Conservation (phyloP, 768 basidiomycete genomes). For the Tylopilus balloui region DNA sequence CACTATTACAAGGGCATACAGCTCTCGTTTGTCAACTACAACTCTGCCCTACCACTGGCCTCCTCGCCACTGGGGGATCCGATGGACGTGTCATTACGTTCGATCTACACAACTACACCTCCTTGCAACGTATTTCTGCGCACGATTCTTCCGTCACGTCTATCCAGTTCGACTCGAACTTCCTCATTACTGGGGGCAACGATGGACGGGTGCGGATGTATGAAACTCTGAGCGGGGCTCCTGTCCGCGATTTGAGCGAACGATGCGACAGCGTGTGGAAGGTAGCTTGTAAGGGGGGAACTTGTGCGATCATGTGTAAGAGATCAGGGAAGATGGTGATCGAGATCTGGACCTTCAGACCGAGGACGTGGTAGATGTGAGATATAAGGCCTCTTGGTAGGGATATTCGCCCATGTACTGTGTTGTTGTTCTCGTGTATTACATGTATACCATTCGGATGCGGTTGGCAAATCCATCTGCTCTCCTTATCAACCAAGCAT, state of each 20-base stretch:
- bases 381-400: constrained; percentile 3
- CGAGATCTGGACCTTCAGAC: constrained; percentile 79
- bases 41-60: constrained; percentile 49
- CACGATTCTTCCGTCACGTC: constrained; percentile 87
- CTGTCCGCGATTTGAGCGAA: constrained; percentile 74
- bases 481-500: too few species aligned
- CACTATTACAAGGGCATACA: constrained; percentile 86
- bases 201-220: constrained; percentile 79
- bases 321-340: constrained; percentile 77
- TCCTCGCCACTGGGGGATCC: constrained; percentile 80
- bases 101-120: constrained; percentile 42
- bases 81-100: constrained; percentile 84
- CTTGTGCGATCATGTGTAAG: constrained; percentile 78
- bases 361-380: constrained; percentile 25
- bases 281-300: constrained; percentile 67
- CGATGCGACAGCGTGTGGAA: constrained; percentile 86
- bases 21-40: constrained; percentile 90
- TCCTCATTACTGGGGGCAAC: constrained; percentile 80
- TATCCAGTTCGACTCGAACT: constrained; percentile 79
- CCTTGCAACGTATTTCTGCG: constrained; percentile 69
- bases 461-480: not conserved
- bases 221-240: constrained; percentile 56
- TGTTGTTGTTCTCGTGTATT: constrained; percentile 8
- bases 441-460: not conserved
- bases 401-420: constrained; percentile 8